Conservation (phyloP, 2,329 filamentous ascomycete genomes). For the Penicillium sp. region DNA sequence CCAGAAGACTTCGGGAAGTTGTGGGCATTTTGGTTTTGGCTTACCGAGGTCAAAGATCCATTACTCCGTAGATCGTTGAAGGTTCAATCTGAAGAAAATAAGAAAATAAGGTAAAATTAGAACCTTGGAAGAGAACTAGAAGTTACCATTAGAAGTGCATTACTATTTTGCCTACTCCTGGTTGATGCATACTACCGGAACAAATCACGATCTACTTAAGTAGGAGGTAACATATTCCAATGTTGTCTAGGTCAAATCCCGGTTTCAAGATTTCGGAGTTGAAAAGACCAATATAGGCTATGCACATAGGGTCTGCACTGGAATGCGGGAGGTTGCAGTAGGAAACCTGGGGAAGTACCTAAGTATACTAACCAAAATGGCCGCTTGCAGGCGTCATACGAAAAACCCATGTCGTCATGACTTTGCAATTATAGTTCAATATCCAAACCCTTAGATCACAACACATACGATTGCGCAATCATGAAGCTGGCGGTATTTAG, state of each 20-base stretch:
- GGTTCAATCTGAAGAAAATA: not conserved
- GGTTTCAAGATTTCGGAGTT: not conserved
- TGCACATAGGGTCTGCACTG: not conserved
- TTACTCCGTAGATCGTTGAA: not conserved
- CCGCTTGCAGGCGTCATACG: conserved; percentile 2
- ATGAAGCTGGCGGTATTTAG: conserved; percentile 66
- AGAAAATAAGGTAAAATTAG: not conserved
- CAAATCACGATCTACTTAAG: not conserved
- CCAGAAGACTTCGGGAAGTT: not conserved
- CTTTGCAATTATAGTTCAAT: not conserved
- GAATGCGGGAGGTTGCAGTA: conserved; percentile 3
- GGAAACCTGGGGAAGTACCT: not conserved
- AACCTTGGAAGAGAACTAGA: not conserved
- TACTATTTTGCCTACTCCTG: not conserved
- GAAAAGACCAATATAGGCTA: not conserved
- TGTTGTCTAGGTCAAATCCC: not conserved
- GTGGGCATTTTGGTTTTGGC: not conserved
- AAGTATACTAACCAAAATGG: not conserved
- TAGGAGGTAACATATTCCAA: not conserved
- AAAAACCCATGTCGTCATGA: conserved; percentile 8
- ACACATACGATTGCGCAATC: not conserved
- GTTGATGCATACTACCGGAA: not conserved
- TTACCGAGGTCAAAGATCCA: not conserved
- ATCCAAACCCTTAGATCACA: not conserved
- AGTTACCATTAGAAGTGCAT: not conserved